Evolutionary conservation across 2,329 filamentous ascomycete species (phyloP).

Genomic region (Cladorrhinum sp.): DNA sequence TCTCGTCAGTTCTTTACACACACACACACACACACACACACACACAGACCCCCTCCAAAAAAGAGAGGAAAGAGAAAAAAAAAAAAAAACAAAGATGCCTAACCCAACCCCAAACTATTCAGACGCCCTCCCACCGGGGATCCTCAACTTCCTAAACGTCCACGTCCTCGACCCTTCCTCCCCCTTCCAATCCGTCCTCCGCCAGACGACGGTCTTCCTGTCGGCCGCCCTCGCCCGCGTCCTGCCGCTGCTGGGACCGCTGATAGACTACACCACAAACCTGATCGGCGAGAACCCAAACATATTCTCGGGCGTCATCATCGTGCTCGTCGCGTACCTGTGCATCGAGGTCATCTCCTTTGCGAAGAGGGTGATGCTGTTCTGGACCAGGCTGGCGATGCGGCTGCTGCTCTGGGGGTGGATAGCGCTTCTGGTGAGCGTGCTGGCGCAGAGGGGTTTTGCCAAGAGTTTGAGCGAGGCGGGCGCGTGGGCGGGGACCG

Average conservation of each 20-base stretch:
- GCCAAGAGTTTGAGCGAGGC: slow-evolving; percentile 62
- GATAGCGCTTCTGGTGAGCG: slow-evolving; percentile 51
- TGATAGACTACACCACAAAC: slow-evolving; percentile 40
- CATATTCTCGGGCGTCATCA: slow-evolving; percentile 43
- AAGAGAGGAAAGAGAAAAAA: too few species aligned
- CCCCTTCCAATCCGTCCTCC: slow-evolving; percentile 39
- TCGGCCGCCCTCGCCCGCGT: slow-evolving; percentile 33
- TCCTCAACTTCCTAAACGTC: slow-evolving; percentile 17
- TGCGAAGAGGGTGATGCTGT: slow-evolving; percentile 69
- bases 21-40: too few species aligned
- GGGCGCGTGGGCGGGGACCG: slow-evolving; percentile 40
- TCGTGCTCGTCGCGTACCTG: slow-evolving; percentile 54
- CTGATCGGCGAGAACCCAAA: slow-evolving; percentile 40
- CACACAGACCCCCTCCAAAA: too few species aligned
- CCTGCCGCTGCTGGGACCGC: slow-evolving; percentile 42
- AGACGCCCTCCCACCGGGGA: slow-evolving; percentile 17
- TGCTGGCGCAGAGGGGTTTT: slow-evolving; percentile 63
- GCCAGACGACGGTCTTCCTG: slow-evolving; percentile 25
- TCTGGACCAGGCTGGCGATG: slow-evolving; percentile 68
- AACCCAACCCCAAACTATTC: not conserved
- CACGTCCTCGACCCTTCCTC: slow-evolving; percentile 47
- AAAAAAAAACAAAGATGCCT: too few species aligned
- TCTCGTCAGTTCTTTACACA: too few species aligned
- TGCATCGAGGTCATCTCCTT: slow-evolving; percentile 66
- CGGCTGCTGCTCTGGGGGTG: slow-evolving; percentile 62